phyloP scores from a whole-genome alignment of 169 alveolate genomes.

The Cryptosporidium sp. region DNA sequence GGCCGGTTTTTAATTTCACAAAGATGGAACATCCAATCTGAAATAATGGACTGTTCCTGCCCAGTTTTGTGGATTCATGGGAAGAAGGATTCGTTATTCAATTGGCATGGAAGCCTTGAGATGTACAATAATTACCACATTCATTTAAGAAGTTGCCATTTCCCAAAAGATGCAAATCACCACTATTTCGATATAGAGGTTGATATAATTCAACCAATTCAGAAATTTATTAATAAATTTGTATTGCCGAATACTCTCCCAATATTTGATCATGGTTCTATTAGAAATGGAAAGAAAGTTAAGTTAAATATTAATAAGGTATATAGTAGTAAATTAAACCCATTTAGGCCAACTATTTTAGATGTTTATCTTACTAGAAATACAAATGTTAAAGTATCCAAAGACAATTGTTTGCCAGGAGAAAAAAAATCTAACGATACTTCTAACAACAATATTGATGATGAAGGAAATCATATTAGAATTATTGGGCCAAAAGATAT shows the following conservation, averaged over 20 bases:
- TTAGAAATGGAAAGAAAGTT: constrained; percentile 31
- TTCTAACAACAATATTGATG: background rate
- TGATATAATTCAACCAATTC: constrained; percentile 77
- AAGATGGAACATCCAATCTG: constrained; percentile 80
- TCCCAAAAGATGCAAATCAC: constrained; percentile 80
- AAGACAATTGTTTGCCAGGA: background rate
- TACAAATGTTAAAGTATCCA: constrained; percentile 31
- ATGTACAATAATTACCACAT: constrained; percentile 74
- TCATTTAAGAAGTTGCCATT: constrained; percentile 77
- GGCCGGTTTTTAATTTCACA: constrained; percentile 76
- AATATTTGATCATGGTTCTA: constrained; percentile 5
- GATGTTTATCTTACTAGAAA: constrained; percentile 69
- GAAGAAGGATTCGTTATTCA: constrained; percentile 75
- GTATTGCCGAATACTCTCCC: constrained; percentile 27
- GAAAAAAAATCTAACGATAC: background rate
- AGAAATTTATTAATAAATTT: constrained; percentile 58
- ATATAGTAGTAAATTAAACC: constrained; percentile 22
- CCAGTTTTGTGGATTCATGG: constrained; percentile 83
- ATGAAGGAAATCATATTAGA: constrained; percentile 9
- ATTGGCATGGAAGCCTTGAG: constrained; percentile 76
- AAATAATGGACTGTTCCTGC: constrained; percentile 77
- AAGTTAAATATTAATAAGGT: constrained; percentile 13
- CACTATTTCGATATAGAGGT: constrained; percentile 75
- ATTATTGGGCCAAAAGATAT: constrained; percentile 63
- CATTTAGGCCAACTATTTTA: constrained; percentile 68